These are phyloP conservation scores for Afroboletus lepidellus DNA, from an alignment of 1,284 basidiomycete species.

Conservation along the genomic window DNA sequence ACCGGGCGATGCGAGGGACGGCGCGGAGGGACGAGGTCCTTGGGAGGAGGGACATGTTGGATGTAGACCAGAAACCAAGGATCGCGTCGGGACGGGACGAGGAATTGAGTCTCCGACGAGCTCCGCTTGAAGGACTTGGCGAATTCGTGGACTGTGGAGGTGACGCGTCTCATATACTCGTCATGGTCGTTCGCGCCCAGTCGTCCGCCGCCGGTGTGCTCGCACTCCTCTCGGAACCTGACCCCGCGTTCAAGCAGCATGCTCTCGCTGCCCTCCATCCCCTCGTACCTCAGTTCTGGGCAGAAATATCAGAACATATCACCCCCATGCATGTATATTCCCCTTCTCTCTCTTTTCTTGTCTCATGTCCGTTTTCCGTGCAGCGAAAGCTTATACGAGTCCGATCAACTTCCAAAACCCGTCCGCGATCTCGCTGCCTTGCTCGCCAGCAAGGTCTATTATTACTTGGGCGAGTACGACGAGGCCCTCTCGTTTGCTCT, in stretches of 20 bases:
- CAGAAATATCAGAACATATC: slow-evolving; percentile 94
- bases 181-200: slow-evolving; percentile 61
- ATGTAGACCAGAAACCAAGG: not conserved
- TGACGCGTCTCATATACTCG: slow-evolving; percentile 30
- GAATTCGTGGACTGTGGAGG: slow-evolving; percentile 2
- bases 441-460: slow-evolving; percentile 93
- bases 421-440: slow-evolving; percentile 82
- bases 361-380: slow-evolving; percentile 11
- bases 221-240: slow-evolving; percentile 85
- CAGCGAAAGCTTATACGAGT: slow-evolving; percentile 90
- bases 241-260: slow-evolving; percentile 84
- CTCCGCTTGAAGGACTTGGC: slow-evolving; percentile 30
- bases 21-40: slow-evolving; percentile 45
- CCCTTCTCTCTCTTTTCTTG: slow-evolving; percentile 11
- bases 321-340: slow-evolving; percentile 70
- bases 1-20: slow-evolving; percentile 36
- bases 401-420: slow-evolving; percentile 66
- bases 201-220: slow-evolving; percentile 88
- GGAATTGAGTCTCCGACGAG: slow-evolving; percentile 19
- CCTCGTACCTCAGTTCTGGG: slow-evolving; percentile 93
- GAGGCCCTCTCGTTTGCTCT: slow-evolving; percentile 93
- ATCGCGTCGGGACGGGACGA: slow-evolving; percentile 21
- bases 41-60: slow-evolving; percentile 55
- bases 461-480: slow-evolving; percentile 90
- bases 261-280: slow-evolving; percentile 81